phyloP scores from a whole-genome alignment of 2,329 filamentous ascomycete genomes.

The Sclerotinia minor region DNA sequence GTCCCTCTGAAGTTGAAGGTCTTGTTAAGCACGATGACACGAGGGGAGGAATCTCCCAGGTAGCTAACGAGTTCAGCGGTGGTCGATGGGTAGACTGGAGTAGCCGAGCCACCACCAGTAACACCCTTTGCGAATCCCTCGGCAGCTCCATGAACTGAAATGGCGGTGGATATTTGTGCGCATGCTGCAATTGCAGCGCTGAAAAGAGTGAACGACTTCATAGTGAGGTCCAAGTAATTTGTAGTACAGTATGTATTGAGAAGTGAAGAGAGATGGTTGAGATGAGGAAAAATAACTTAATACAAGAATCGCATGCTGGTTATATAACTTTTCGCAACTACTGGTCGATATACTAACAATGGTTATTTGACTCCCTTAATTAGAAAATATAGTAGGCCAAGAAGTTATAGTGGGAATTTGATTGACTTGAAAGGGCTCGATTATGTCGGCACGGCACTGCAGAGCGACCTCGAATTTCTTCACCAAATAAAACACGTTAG shows the following conservation, averaged over 20 bases:
- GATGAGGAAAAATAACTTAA: not conserved
- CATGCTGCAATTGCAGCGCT: constrained; percentile 22
- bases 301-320: constrained; percentile 1
- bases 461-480: not conserved
- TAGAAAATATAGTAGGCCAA: constrained; percentile 18
- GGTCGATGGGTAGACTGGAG: constrained; percentile 54
- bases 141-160: constrained; percentile 38
- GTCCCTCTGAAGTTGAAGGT: constrained; percentile 54
- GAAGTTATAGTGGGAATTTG: not conserved
- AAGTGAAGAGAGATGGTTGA: not conserved
- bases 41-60: constrained; percentile 14
- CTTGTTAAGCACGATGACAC: constrained; percentile 58
- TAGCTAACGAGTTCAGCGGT: constrained; percentile 56
- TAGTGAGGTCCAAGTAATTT: constrained; percentile 12
- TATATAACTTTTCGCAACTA: constrained; percentile 10
- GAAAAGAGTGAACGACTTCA: constrained; percentile 27
- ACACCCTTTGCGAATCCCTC: constrained; percentile 53
- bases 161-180: constrained; percentile 24
- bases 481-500: not conserved
- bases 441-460: not conserved
- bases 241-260: not conserved
- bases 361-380: not conserved
- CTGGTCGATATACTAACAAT: not conserved
- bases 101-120: constrained; percentile 59
- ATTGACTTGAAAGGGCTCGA: not conserved